Evolutionary conservation across 2,329 filamentous ascomycete species (phyloP).

Genomic region (Thermomyces lanuginosus): DNA sequence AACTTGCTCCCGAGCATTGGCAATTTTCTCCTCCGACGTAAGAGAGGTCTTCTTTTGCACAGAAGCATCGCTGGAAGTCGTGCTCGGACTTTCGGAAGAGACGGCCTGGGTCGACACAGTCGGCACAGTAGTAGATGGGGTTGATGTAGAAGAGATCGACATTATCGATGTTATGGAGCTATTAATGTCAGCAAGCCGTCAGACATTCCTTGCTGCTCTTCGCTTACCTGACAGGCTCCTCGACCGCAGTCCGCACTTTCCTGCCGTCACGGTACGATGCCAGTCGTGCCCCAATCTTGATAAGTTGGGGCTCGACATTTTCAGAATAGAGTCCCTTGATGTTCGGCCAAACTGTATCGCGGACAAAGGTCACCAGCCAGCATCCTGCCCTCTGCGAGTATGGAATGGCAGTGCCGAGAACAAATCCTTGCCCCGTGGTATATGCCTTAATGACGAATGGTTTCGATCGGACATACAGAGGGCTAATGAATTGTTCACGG

Average conservation of each 20-base stretch:
- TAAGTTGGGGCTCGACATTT: conserved; percentile 87
- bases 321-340: conserved; percentile 66
- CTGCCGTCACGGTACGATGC: conserved; percentile 47
- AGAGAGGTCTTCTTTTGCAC: conserved; percentile 17
- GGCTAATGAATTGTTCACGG: conserved; percentile 57
- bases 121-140: no score
- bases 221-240: conserved; percentile 35
- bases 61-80: conserved; percentile 14
- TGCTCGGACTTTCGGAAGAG: conserved; percentile 9
- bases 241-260: conserved; percentile 43
- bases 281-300: conserved; percentile 78
- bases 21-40: conserved; percentile 29
- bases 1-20: conserved; percentile 44
- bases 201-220: neutral
- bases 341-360: conserved; percentile 65
- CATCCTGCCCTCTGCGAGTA: conserved; percentile 55
- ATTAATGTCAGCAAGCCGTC: conserved; percentile 4
- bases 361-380: conserved; percentile 52
- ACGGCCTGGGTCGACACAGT: conserved; percentile 8
- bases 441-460: conserved; percentile 62
- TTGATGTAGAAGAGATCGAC: conserved; percentile 5
- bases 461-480: conserved; percentile 55
- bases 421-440: conserved; percentile 46
- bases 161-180: conserved; percentile 3
- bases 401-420: conserved; percentile 55